phyloP scores from a whole-genome alignment of 805 yeast genomes.

The Barnettozyma populi region DNA sequence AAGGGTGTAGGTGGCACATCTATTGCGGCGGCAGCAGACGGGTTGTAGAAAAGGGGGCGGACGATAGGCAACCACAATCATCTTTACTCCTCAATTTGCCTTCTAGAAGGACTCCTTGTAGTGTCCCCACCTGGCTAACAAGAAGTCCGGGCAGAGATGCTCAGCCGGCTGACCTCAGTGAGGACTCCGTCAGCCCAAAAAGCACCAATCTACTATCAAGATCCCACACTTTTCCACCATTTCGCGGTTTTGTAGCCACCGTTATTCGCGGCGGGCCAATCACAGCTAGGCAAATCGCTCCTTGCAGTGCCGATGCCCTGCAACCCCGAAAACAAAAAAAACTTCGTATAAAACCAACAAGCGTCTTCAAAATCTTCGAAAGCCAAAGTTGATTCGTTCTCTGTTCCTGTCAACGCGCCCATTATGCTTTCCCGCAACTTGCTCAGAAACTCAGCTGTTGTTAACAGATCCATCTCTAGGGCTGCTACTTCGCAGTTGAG shows the following conservation, averaged over 20 bases:
- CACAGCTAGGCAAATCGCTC: background rate
- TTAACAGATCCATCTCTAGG: slow-evolving; percentile 2
- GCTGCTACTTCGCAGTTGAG: slow-evolving; percentile 5
- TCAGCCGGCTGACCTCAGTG: background rate
- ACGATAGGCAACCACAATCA: background rate
- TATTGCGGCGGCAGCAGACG: background rate
- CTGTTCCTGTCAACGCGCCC: background rate
- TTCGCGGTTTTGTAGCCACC: background rate
- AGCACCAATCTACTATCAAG: background rate
- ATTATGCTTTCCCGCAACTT: slow-evolving; percentile 5
- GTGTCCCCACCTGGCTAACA: background rate
- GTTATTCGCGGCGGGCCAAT: background rate
- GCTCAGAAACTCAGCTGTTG: slow-evolving; percentile 3
- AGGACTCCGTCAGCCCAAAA: background rate
- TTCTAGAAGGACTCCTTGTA: background rate
- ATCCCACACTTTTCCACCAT: background rate
- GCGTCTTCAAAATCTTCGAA: background rate
- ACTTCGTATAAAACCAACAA: background rate
- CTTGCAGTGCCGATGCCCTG: background rate
- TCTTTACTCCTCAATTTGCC: background rate
- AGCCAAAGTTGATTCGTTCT: background rate
- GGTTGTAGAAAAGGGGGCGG: background rate
- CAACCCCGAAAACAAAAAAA: background rate
- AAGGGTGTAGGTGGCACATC: no score
- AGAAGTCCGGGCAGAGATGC: background rate